These are phyloP conservation scores for Sechiopsis laciniata DNA, from an alignment of 306 rosid species.

Conservation along the genomic window DNA sequence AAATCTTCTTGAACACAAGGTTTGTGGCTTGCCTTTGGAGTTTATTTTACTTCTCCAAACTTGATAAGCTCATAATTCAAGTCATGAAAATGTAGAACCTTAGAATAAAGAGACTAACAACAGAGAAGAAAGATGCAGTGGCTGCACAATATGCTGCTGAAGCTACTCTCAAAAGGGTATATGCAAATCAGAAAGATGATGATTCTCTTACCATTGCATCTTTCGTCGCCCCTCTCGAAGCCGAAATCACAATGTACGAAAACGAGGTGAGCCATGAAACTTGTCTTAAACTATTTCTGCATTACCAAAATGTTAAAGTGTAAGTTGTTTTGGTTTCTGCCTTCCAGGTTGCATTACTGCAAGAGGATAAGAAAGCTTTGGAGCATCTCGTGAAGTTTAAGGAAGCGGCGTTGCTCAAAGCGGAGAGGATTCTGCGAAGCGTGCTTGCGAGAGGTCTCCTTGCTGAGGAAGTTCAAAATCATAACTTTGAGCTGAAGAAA, in stretches of 20 bases:
- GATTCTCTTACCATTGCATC: conserved; percentile 59
- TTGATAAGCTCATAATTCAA: neutral
- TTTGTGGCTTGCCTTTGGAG: conserved; percentile 15
- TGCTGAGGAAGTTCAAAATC: conserved; percentile 96
- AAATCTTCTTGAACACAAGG: conserved; percentile 68
- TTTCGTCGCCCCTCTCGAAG: conserved; percentile 76
- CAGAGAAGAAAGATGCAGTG: conserved; percentile 72
- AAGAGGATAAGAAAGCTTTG: conserved; percentile 85
- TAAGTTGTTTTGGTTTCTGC: conserved; percentile 12
- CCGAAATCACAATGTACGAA: conserved; percentile 73
- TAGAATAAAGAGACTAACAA: conserved; percentile 61
- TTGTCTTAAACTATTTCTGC: neutral
- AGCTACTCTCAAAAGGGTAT: conserved; percentile 69
- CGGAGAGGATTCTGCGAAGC: conserved; percentile 69
- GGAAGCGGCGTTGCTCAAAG: conserved; percentile 80
- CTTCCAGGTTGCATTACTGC: conserved; percentile 55
- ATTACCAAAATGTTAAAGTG: neutral
- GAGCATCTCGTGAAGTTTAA: conserved; percentile 73
- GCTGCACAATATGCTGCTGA: conserved; percentile 91
- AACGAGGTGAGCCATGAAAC: conserved; percentile 51
- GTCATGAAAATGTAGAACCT: conserved; percentile 52
- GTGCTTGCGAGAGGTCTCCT: conserved; percentile 86
- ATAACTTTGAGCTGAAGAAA: conserved; percentile 80
- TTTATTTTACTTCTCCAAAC: neutral
- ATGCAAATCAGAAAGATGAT: conserved; percentile 61